Base-by-base conservation (phyloP, 495 filamentous ascomycete species). In the Sabuloglossum arenarium region DNA sequence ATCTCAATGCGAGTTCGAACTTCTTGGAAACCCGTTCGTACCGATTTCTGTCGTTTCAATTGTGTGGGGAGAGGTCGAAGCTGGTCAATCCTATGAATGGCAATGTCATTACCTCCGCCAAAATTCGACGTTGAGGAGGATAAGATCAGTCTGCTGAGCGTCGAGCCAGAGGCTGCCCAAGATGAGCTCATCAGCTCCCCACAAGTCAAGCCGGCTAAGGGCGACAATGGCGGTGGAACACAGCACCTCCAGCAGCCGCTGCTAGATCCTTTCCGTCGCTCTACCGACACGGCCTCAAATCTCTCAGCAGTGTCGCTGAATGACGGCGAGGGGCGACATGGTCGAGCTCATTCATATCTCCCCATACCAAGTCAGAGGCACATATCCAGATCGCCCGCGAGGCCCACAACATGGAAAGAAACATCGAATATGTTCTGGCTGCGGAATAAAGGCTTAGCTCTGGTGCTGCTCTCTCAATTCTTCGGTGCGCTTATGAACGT, bases 401-500 rank as follows among this genome's bases (percentile, higher is more conserved):
- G 51, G 10, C 29, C 32, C n/a, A 31, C 29, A 31, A 31, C 29
- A 21, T 31, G 8, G 8, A 23, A 19, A 23, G 32, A 23, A 16
- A 54, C 11, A 24, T 31, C 9, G 2, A 6, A 24, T 4, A 14
- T 6, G 6, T 54, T 54, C 51, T 54, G 51, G 51, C 19, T 28
- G n/a, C 51, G 72, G 54, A 88, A 93, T 62, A 84, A 84, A 59
- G 84, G 84, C 1, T 73, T 89, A 51, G 71, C 83, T 21, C 68
- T 90, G 23, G 82, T 98, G 32, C 66, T 87, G 19, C 29, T 81
- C 24, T 75, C 88, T 10, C 88, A 95, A 69, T 69, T 93, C 34
- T 96, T 95, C 61, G 88, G 84, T 0, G 81, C 82, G 0, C 67
- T 86, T 47, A 98, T 98, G 91, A 93, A 90, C 65, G 75, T 93